Evolutionary conservation across 2,329 filamentous ascomycete species (phyloP).

Genomic region (Penicillium sp.): DNA sequence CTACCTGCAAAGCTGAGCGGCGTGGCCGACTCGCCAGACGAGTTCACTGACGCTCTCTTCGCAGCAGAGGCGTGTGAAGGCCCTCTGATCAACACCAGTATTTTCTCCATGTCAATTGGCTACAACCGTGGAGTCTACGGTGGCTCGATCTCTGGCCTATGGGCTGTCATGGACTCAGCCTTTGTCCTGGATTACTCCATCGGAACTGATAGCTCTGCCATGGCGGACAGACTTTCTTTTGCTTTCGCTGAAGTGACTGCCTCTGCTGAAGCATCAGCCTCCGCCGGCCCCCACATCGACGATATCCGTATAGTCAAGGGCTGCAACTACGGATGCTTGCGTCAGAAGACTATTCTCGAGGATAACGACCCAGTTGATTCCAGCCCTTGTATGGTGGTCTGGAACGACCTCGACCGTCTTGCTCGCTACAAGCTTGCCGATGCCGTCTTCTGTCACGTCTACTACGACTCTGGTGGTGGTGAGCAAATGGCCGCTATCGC

Average conservation of each 20-base stretch:
- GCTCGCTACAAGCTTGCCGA: constrained; percentile 16
- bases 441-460: constrained; percentile 16
- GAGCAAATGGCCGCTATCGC: constrained; percentile 17
- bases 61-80: constrained; percentile 6
- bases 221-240: constrained; percentile 10
- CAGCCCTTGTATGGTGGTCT: constrained; percentile 11
- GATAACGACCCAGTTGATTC: constrained; percentile 9
- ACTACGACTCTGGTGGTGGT: constrained; percentile 13
- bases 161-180: constrained; percentile 13
- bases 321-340: constrained; percentile 11
- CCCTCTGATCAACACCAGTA: constrained; percentile 12
- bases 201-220: constrained; percentile 3
- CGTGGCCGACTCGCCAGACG: constrained; percentile 8
- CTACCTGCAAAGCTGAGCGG: constrained; percentile 13
- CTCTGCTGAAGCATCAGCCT: constrained; percentile 9
- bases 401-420: constrained; percentile 14
- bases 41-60: constrained; percentile 3
- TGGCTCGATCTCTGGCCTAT: constrained; percentile 13
- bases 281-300: constrained; percentile 9
- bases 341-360: constrained; percentile 17
- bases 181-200: constrained; percentile 15
- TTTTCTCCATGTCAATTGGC: constrained; percentile 10
- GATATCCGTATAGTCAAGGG: constrained; percentile 13
- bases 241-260: constrained; percentile 13
- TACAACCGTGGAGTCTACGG: constrained; percentile 13